Evolutionary conservation across 2,329 filamentous ascomycete genomes (phyloP).

Genomic region (Colletotrichum tofieldiae): DNA sequence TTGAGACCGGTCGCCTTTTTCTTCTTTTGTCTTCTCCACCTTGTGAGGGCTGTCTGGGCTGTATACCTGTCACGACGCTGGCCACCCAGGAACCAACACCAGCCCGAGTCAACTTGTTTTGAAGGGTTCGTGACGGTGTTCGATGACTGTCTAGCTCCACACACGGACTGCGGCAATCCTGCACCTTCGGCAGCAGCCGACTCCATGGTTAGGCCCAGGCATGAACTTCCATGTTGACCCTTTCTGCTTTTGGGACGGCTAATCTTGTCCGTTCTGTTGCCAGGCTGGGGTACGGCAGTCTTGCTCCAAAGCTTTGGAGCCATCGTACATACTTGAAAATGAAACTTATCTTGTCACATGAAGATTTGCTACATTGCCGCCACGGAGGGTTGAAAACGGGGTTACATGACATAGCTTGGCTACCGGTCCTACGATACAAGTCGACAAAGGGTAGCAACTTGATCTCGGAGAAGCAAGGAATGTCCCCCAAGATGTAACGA

Average conservation of each 20-base stretch:
- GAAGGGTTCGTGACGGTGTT: not conserved
- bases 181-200: not conserved
- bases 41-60: not conserved
- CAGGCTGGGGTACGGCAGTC: not conserved
- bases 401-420: not conserved
- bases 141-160: not conserved
- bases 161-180: not conserved
- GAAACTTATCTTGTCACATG: too few relatives aligned
- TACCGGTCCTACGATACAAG: not conserved
- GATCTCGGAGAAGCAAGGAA: not conserved
- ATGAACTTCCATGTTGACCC: not conserved
- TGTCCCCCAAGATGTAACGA: too few relatives aligned
- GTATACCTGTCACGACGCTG: constrained; percentile 2
- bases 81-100: not conserved
- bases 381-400: not conserved
- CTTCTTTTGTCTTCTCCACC: not conserved
- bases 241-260: not conserved
- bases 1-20: not conserved
- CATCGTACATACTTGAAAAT: too few relatives aligned
- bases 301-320: not conserved
- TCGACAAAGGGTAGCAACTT: not conserved
- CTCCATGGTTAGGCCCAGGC: not conserved
- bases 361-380: not conserved
- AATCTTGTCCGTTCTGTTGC: not conserved
- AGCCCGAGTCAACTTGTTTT: not conserved